Conservation (phyloP, 2,329 filamentous ascomycete genomes). For the Sordariomycetes sp. region DNA sequence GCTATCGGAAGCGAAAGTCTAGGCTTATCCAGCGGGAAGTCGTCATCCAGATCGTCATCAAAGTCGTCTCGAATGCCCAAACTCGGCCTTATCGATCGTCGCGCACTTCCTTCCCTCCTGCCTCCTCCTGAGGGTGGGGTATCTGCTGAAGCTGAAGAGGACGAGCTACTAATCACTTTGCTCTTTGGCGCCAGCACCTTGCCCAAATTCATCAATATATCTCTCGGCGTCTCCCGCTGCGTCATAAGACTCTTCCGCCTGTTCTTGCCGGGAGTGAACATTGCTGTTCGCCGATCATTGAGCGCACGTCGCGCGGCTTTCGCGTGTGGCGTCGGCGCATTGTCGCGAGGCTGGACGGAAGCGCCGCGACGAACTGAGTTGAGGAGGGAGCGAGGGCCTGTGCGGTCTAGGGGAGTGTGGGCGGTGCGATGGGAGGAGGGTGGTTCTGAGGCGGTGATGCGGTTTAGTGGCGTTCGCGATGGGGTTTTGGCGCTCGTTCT, state of each 20-base stretch:
- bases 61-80: slow-evolving; percentile 19
- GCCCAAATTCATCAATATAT: slow-evolving; percentile 43
- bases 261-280: slow-evolving; percentile 51
- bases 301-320: slow-evolving; percentile 50
- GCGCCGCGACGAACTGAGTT: slow-evolving; percentile 28
- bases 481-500: background rate
- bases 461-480: slow-evolving; percentile 16
- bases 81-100: slow-evolving; percentile 13
- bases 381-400: slow-evolving; percentile 22
- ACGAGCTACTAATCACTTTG: slow-evolving; percentile 34
- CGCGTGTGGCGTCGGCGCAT: slow-evolving; percentile 49
- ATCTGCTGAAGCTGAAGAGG: slow-evolving; percentile 25
- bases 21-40: slow-evolving; percentile 39
- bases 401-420: slow-evolving; percentile 33
- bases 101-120: background rate
- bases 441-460: slow-evolving; percentile 22
- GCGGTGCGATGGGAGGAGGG: slow-evolving; percentile 28
- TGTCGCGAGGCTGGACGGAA: slow-evolving; percentile 31
- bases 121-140: slow-evolving; percentile 6
- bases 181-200: slow-evolving; percentile 41
- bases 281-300: slow-evolving; percentile 47
- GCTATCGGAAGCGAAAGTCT: slow-evolving; percentile 46
- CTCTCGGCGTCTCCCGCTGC: slow-evolving; percentile 46
- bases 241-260: slow-evolving; percentile 48
- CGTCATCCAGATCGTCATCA: slow-evolving; percentile 41